Percentiles rank a stretch among this genome's conserved stretches.
These are phyloP conservation scores for Aquanectria penicillioides DNA, from an alignment of 2,329 filamentous ascomycete genomes.

Conservation along the genomic window DNA sequence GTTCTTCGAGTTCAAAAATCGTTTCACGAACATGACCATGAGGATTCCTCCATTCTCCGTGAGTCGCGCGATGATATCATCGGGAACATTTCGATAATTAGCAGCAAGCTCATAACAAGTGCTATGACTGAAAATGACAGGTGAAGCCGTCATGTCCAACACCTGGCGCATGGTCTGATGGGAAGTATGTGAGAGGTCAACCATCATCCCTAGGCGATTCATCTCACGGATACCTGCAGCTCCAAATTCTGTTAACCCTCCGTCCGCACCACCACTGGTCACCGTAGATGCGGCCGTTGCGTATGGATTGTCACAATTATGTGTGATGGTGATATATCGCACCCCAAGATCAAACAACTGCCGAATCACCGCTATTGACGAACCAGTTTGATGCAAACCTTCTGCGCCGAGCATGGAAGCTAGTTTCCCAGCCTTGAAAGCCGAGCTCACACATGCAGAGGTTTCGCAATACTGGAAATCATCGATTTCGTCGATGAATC, in stretches of 20 bases:
- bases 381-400: constrained; percentile 23
- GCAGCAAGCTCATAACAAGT: constrained; percentile 19
- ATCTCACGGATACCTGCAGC: constrained; percentile 39
- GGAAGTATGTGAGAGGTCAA: constrained; percentile 33
- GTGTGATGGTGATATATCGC: constrained; percentile 42
- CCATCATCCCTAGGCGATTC: constrained; percentile 43
- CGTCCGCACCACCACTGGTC: constrained; percentile 7
- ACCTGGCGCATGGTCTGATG: constrained; percentile 27
- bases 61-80: constrained; percentile 44
- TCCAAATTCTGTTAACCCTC: constrained; percentile 32
- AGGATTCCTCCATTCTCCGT: constrained; percentile 46
- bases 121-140: constrained; percentile 34
- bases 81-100: constrained; percentile 47
- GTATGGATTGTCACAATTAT: constrained; percentile 34
- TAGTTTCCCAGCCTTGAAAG: constrained; percentile 21
- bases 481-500: constrained; percentile 21
- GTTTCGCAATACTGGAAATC: constrained; percentile 26
- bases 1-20: constrained; percentile 37
- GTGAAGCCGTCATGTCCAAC: constrained; percentile 23
- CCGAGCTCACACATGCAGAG: constrained; percentile 2
- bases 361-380: constrained; percentile 22
- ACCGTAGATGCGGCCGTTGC: constrained; percentile 32
- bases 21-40: constrained; percentile 46
- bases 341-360: constrained; percentile 43
- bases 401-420: constrained; percentile 27